Percentiles rank a stretch among this genome's conserved stretches.
Evolutionary conservation across 208 protist genomes (phyloP).

Genomic region (Acanthamoeba lenticulata): DNA sequence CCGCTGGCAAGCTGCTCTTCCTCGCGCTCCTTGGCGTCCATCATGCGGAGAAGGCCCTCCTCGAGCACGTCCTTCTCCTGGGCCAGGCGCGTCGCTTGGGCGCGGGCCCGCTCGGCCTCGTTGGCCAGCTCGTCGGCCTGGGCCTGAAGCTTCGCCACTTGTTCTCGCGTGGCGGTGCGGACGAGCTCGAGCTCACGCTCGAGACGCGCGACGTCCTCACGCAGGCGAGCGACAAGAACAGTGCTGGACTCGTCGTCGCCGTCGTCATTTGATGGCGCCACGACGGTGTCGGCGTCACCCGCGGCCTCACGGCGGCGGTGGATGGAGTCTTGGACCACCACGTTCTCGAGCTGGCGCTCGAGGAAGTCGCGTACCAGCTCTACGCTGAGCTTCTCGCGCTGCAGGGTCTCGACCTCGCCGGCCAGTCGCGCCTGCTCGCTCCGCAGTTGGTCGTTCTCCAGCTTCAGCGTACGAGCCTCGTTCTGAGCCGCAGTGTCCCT

Average conservation of each 20-base stretch:
- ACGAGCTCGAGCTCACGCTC: no score
- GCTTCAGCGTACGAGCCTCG: not conserved
- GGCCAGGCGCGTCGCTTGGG: not conserved
- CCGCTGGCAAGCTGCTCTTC: not conserved
- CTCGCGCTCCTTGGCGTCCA: conserved; percentile 4
- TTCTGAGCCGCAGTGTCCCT: not conserved
- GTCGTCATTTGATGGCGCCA: no score
- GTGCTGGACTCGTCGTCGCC: no score
- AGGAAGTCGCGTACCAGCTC: not conserved
- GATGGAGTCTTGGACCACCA: not conserved
- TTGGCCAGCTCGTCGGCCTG: not conserved
- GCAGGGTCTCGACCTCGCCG: not conserved
- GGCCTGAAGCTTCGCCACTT: no score
- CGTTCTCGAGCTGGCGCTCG: conserved; percentile 21
- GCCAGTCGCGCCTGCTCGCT: not conserved
- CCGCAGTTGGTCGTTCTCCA: not conserved
- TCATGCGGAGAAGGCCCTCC: not conserved
- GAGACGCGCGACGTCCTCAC: no score
- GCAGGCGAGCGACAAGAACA: no score
- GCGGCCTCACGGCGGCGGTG: not conserved
- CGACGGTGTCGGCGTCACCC: no score
- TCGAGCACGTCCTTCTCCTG: not conserved
- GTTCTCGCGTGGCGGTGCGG: no score
- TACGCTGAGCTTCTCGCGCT: not conserved
- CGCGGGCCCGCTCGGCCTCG: not conserved